phyloP scores from a whole-genome alignment of 2,329 filamentous ascomycete genomes.

The Epichloe elymi region DNA sequence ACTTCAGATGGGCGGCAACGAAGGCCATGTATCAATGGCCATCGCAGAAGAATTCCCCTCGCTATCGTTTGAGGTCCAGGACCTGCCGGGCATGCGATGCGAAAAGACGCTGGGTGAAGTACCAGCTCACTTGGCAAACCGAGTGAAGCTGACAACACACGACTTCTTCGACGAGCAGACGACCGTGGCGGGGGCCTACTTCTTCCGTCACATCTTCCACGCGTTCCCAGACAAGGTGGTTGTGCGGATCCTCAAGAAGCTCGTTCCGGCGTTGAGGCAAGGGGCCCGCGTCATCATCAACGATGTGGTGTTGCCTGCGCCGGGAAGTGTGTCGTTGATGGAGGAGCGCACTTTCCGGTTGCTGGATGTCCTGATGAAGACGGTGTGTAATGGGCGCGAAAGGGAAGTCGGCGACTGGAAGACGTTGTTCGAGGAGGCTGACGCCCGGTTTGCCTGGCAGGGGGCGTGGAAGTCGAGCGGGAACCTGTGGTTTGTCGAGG shows the following conservation, averaged over 20 bases:
- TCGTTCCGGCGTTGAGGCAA: slow-evolving; percentile 36
- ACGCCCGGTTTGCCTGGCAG: slow-evolving; percentile 24
- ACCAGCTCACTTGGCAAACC: slow-evolving; percentile 15
- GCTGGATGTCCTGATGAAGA: slow-evolving; percentile 35
- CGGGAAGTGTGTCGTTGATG: slow-evolving; percentile 16
- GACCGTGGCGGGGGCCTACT: slow-evolving; percentile 34
- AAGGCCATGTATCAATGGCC: slow-evolving; percentile 12
- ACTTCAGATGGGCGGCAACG: slow-evolving; percentile 14
- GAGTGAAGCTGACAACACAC: slow-evolving; percentile 30
- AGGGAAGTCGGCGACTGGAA: slow-evolving; percentile 29
- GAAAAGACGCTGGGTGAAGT: slow-evolving; percentile 18
- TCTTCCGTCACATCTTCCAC: slow-evolving; percentile 42
- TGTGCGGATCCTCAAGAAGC: slow-evolving; percentile 27
- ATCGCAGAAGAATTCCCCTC: slow-evolving; percentile 12
- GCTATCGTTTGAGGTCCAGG: slow-evolving; percentile 34
- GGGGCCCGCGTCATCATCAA: slow-evolving; percentile 29
- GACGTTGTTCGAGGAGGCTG: slow-evolving; percentile 25
- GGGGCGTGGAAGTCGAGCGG: slow-evolving; percentile 14
- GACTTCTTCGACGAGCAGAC: slow-evolving; percentile 41
- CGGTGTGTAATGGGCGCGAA: slow-evolving; percentile 32
- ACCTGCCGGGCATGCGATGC: slow-evolving; percentile 29
- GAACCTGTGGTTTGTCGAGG: slow-evolving; percentile 24
- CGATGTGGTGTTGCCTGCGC: slow-evolving; percentile 22
- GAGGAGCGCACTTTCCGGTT: slow-evolving; percentile 26
- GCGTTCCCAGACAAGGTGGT: slow-evolving; percentile 38